Conservation (phyloP, 2,329 filamentous ascomycete genomes). For the Iodosphaeria phyllophila region DNA sequence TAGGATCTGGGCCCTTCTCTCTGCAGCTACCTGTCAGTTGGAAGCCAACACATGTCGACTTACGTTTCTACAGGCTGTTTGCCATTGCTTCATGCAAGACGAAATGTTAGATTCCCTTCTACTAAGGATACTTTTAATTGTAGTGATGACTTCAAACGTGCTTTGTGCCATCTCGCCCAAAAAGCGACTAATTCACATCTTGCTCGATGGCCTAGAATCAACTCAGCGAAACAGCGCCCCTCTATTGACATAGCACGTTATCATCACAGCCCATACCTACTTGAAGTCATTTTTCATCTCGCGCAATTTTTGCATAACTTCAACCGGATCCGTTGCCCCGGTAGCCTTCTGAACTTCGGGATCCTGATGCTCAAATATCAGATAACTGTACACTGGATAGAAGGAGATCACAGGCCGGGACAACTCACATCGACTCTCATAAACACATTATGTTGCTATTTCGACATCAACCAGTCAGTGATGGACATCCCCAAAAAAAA, state of each 20-base stretch:
- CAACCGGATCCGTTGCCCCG: slow-evolving; percentile 59
- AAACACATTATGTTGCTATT: slow-evolving; percentile 80
- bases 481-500: not conserved
- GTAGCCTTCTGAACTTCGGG: slow-evolving; percentile 70
- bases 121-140: not conserved
- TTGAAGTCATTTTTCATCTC: slow-evolving; percentile 77
- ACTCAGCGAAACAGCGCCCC: no score
- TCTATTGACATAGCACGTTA: slow-evolving; percentile 1
- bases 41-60: no score
- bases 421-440: slow-evolving; percentile 63
- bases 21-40: no score
- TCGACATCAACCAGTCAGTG: slow-evolving; percentile 1
- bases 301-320: slow-evolving; percentile 70
- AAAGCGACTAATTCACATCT: no score
- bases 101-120: no score
- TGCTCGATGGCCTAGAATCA: no score
- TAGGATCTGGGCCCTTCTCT: no score
- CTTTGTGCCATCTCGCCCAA: no score
- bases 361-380: slow-evolving; percentile 31
- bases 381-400: not conserved
- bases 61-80: no score
- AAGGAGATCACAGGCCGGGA: not conserved
- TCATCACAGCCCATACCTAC: slow-evolving; percentile 27
- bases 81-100: no score
- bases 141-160: not conserved